Evolutionary conservation across 768 basidiomycete genomes (phyloP), one percentile per base, ranked within the genome.

Genomic region (Termitomyces sp.): DNA sequence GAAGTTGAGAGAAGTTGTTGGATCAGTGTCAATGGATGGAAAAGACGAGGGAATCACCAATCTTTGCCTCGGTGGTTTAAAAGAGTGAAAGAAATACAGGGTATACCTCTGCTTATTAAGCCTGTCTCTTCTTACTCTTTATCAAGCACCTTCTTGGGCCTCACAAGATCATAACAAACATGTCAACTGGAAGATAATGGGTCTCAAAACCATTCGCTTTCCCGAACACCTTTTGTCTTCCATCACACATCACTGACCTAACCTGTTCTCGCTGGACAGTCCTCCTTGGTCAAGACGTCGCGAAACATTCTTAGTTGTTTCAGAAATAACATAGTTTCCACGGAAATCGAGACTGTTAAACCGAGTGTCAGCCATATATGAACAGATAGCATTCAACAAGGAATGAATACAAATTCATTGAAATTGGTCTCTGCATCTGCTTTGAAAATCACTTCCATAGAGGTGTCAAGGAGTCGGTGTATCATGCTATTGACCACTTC

Each of bases 21-120:
- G 76, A 77, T 49, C 83, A 86, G 66, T 85, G 85, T 56, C 72
- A 77, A 42, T 74, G 72, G 58, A 85, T 81, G 80, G 74, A 71
- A 16, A 68, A 70, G 55, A 71, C 67, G 36, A 65, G 78, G 56
- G 78, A 78, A 44, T 78, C 79, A 43, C 67, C 72, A 2, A 63
- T 79, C 59, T 70, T 71, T 24, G 47, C 68, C 4, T 53, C 63
- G 27, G 61, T 64, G 60, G n/a, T 59, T 65, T 26, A 22, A 46
- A 12, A 59, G 53, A 20, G 50, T 58, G 43, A 53, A 36, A n/a
- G n/a, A n/a, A n/a, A n/a, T n/a, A n/a, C n/a, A n/a, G 20, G 36
- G 14, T 42, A 10, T 48, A 39, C 8, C 39, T 13, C 37, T 7
- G n/a, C 31, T 46, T 32, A 6, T 20, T 1, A 7, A 41, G 4